Evolutionary conservation across 352 stramenopile genomes (phyloP), one percentile per base, ranked within the genome.

Genomic region (Blastocystis sp.): DNA sequence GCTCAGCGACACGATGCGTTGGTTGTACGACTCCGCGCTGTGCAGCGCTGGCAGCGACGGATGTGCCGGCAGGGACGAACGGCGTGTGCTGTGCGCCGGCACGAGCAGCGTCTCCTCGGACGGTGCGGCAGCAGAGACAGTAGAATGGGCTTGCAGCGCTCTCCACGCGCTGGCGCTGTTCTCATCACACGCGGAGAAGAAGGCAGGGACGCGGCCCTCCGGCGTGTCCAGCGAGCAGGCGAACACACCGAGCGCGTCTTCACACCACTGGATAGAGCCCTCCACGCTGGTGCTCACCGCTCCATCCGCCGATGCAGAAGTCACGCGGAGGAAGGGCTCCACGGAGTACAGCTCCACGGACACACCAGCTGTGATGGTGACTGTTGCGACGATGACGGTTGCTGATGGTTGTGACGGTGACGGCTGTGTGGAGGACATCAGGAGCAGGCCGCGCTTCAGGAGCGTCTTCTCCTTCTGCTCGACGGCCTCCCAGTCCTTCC

Each of bases 11-110:
- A 81, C 71, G 28, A 81, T 81, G 1, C 71, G 71, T 21, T 81
- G 71, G 21, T 81, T 81, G 28, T 81, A 81, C 2, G 71, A 81
- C 19, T 81, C 71, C 52, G 45, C 17, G 2, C 21, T 48, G 23
- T 60, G 19, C 19, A 28, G 28, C 17, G 43, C 23, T 41, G 38
- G 41, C 23, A 79, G 28, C 17, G 28, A 53, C 4, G 71, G 71
- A 81, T 81, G 71, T 21, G 71, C 71, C 38, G 71, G 71, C 4
- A 81, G 43, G 11, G 45, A 23, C 48, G 52, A 66, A 17, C 71
- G 19, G 5, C 23, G 38, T 40, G 14, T 53, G 2, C 17, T 23
- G 17, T 38, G 21, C 14, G 41, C 10, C 10, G 71, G 71, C 41
- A 81, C 43, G 5, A 66, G 4, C 2, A 81, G 45, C 34, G 41